A percentile compares a stretch with the other conserved stretches of the same genome.
Conservation (phyloP, 768 basidiomycete species). For the Tulasnella sp. region DNA sequence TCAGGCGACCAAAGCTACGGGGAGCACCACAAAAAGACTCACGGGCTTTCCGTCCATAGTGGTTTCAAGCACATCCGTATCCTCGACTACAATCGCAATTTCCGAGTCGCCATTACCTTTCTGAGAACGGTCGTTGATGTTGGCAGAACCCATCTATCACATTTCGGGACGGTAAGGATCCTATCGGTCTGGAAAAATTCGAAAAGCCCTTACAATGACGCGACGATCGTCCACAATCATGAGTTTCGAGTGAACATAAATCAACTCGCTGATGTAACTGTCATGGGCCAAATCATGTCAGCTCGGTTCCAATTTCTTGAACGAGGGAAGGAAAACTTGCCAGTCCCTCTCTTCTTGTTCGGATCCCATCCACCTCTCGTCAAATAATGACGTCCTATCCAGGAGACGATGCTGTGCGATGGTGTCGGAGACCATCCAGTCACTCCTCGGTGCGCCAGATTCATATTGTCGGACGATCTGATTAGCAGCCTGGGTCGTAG, state of each 20-base stretch:
- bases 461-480: conserved; percentile 68
- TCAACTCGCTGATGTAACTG: conserved; percentile 72
- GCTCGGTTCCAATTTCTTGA: background rate
- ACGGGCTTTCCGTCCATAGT: conserved; percentile 70
- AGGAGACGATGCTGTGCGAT: conserved; percentile 79
- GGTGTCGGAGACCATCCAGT: conserved; percentile 65
- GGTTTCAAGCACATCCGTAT: conserved; percentile 68
- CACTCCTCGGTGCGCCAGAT: conserved; percentile 52
- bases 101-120: conserved; percentile 88
- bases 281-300: conserved; percentile 11
- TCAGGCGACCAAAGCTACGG: background rate
- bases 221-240: conserved; percentile 93
- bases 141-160: conserved; percentile 83
- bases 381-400: conserved; percentile 55
- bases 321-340: conserved; percentile 46
- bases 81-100: conserved; percentile 89
- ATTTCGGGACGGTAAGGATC: background rate
- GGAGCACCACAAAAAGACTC: background rate
- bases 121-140: conserved; percentile 65
- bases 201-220: conserved; percentile 64
- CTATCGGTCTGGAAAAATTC: background rate
- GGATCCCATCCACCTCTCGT: conserved; percentile 82
- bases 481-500: conserved; percentile 65
- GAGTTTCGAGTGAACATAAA: conserved; percentile 82
- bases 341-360: conserved; percentile 78